These are phyloP conservation scores for Trapa incisa DNA, from an alignment of 345 rosid species.

Conservation along the genomic window DNA sequence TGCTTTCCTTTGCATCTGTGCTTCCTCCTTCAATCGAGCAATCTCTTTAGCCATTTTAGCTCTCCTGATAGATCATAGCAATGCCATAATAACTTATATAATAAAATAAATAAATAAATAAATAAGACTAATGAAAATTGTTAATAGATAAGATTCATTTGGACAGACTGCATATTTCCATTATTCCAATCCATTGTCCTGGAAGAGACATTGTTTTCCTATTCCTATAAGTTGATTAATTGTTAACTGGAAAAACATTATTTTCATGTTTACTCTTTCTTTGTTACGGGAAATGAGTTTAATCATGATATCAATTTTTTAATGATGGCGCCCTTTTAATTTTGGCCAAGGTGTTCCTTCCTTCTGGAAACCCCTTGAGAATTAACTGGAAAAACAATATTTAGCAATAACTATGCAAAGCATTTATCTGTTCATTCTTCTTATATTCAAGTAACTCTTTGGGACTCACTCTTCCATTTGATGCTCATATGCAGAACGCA, in stretches of 20 bases:
- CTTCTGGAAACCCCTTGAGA: background rate
- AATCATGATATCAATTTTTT: too few relatives aligned
- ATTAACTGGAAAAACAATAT: background rate
- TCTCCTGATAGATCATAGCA: slow-evolving; percentile 47
- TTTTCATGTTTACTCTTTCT: too few relatives aligned
- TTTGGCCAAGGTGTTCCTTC: background rate
- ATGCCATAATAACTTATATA: background rate
- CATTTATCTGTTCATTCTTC: too few relatives aligned
- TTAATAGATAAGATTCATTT: background rate
- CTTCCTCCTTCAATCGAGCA: slow-evolving; percentile 77
- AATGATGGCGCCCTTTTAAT: too few relatives aligned
- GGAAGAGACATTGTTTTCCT: background rate
- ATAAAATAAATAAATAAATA: background rate
- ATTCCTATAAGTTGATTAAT: background rate
- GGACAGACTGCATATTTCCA: background rate
- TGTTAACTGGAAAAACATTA: too few relatives aligned
- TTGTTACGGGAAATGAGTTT: too few relatives aligned
- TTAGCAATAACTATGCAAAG: background rate
- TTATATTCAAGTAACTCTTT: background rate
- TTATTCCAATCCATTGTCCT: background rate
- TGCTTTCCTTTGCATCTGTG: slow-evolving; percentile 36
- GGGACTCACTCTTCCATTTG: slow-evolving; percentile 86
- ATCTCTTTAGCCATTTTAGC: slow-evolving; percentile 80
- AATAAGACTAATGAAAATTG: background rate
- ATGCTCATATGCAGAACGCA: slow-evolving; percentile 76